phyloP scores from a whole-genome alignment of 1,139 yeast species.

The Pichia sp. region DNA sequence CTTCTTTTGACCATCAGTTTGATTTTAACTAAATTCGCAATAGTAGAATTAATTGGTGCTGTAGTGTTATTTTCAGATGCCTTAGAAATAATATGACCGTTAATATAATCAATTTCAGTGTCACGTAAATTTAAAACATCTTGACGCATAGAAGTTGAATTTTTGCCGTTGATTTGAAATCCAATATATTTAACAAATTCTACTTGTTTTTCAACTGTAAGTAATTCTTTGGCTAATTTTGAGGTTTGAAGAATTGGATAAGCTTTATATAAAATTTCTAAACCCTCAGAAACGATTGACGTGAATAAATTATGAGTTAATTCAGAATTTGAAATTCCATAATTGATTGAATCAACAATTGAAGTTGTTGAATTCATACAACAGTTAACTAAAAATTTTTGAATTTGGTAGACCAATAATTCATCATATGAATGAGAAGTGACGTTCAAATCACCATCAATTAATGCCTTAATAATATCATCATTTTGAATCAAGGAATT shows the following conservation, averaged over 20 bases:
- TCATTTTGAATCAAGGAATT: constrained; percentile 11
- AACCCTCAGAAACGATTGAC: constrained; percentile 43
- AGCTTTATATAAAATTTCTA: constrained; percentile 35
- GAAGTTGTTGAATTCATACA: constrained; percentile 75
- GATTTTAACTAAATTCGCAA: constrained; percentile 43
- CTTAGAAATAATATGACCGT: constrained; percentile 61
- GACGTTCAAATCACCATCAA: constrained; percentile 15
- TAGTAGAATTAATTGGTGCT: constrained; percentile 44
- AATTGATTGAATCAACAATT: constrained; percentile 63
- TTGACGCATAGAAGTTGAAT: constrained; percentile 85
- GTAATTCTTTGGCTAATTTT: constrained; percentile 12
- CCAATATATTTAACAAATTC: constrained; percentile 25
- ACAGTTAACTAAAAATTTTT: constrained; percentile 68
- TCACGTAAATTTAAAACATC: constrained; percentile 56
- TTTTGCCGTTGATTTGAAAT: constrained; percentile 35
- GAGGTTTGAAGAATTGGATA: constrained; percentile 28
- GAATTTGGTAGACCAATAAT: constrained; percentile 58
- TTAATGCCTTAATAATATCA: constrained; percentile 17
- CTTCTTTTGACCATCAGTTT: constrained; percentile 30
- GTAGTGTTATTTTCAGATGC: constrained; percentile 41
- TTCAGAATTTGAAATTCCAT: constrained; percentile 46
- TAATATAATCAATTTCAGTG: constrained; percentile 76
- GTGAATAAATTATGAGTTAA: constrained; percentile 33
- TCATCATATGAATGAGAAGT: constrained; percentile 35
- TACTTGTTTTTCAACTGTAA: constrained; percentile 29